These are phyloP conservation scores for Fusarium domesticum DNA, from an alignment of 2,329 filamentous ascomycete genomes.

Conservation along the genomic window DNA sequence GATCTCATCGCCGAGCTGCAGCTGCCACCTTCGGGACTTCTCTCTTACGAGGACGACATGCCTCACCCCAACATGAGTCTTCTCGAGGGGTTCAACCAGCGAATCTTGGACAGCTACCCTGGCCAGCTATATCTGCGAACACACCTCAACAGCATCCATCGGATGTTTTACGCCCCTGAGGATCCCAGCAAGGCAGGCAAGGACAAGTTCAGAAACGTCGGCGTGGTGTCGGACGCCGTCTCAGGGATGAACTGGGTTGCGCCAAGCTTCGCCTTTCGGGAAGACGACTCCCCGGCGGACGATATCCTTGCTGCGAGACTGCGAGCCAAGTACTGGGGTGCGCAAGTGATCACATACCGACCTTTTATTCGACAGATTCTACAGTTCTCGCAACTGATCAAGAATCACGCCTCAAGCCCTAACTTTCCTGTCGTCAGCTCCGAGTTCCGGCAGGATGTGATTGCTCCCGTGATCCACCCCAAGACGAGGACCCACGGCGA, in stretches of 20 bases:
- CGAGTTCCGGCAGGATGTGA: constrained; percentile 38
- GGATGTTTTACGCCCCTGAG: constrained; percentile 50
- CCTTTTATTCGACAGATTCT: constrained; percentile 65
- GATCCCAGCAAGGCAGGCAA: constrained; percentile 33
- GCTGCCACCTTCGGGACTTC: constrained; percentile 57
- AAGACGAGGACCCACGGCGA: constrained; percentile 37
- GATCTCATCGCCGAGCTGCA: constrained; percentile 87
- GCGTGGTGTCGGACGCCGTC: constrained; percentile 43
- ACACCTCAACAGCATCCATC: constrained; percentile 62
- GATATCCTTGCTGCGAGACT: constrained; percentile 82
- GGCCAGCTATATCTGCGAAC: constrained; percentile 64
- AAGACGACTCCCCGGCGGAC: constrained; percentile 65
- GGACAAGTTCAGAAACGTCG: constrained; percentile 46
- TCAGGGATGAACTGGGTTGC: constrained; percentile 48
- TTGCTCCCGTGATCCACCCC: constrained; percentile 38
- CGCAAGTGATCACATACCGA: constrained; percentile 82
- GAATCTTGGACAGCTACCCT: constrained; percentile 57
- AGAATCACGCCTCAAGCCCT: constrained; percentile 34
- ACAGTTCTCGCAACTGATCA: constrained; percentile 42
- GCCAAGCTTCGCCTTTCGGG: constrained; percentile 54
- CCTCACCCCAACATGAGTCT: constrained; percentile 59
- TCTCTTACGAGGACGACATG: constrained; percentile 62
- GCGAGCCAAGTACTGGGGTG: constrained; percentile 92
- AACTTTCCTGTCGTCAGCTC: constrained; percentile 32
- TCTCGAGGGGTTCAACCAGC: constrained; percentile 41